These are phyloP conservation scores for Imleria badia DNA, from an alignment of 768 basidiomycete genomes.

Conservation along the genomic window DNA sequence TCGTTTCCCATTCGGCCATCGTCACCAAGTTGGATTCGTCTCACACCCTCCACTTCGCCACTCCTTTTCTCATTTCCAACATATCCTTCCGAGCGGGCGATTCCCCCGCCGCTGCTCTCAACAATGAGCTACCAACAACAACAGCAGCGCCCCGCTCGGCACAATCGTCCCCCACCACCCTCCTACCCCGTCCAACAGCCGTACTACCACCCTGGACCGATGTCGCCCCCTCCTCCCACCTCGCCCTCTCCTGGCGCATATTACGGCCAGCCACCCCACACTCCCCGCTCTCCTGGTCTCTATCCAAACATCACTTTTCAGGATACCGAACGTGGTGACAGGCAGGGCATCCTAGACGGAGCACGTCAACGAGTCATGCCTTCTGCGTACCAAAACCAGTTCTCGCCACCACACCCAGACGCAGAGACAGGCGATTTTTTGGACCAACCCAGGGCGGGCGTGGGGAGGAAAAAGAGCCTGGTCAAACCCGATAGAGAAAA, in stretches of 20 bases:
- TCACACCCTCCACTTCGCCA: constrained; percentile 19
- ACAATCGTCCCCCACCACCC: constrained; percentile 35
- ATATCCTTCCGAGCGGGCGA: constrained; percentile 1
- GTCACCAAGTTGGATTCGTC: neutral
- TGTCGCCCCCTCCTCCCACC: constrained; percentile 18
- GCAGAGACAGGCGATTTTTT: constrained; percentile 34
- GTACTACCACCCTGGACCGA: constrained; percentile 13
- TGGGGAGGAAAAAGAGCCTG: constrained; percentile 86
- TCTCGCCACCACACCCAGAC: constrained; percentile 39
- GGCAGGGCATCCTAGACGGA: constrained; percentile 56
- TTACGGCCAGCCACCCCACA: constrained; percentile 20
- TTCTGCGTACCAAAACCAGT: constrained; percentile 46
- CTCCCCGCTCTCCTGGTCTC: constrained; percentile 12
- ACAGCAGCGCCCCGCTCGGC: constrained; percentile 36
- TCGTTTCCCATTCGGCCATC: constrained; percentile 2
- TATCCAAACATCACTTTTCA: constrained; percentile 66
- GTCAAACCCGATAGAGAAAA: constrained; percentile 93
- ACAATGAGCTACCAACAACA: constrained; percentile 42
- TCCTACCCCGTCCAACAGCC: constrained; percentile 35
- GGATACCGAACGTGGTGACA: constrained; percentile 66
- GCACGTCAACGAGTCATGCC: constrained; percentile 47
- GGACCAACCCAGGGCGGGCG: constrained; percentile 54
- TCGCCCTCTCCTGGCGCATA: constrained; percentile 13
- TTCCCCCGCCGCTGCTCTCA: neutral
- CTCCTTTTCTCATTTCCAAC: constrained; percentile 12